phyloP scores from a whole-genome alignment of 2,329 filamentous ascomycete genomes.

The Venturia carpophila region DNA sequence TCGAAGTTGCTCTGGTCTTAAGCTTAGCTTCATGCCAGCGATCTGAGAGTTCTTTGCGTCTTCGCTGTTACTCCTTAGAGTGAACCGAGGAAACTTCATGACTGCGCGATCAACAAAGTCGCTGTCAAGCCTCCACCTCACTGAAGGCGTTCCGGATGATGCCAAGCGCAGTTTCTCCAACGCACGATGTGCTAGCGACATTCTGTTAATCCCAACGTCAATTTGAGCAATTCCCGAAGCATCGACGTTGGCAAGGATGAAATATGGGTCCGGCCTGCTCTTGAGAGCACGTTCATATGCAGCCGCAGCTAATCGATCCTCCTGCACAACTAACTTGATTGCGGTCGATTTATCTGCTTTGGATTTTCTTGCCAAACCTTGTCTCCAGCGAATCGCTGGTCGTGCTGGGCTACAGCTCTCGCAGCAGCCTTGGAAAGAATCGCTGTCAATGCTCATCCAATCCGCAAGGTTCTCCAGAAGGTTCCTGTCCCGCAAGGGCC shows the following conservation, averaged over 20 bases:
- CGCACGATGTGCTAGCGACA: conserved; percentile 39
- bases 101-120: conserved; percentile 34
- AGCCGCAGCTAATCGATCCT: conserved; percentile 40
- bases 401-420: conserved; percentile 24
- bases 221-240: conserved; percentile 31
- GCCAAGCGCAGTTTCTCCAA: conserved; percentile 26
- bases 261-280: conserved; percentile 28
- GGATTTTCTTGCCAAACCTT: conserved; percentile 24
- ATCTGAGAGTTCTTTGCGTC: conserved; percentile 23
- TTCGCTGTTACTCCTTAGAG: conserved; percentile 36
- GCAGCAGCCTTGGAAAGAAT: conserved; percentile 14
- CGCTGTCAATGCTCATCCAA: conserved; percentile 3
- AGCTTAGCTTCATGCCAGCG: conserved; percentile 20
- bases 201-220: conserved; percentile 35
- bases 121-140: conserved; percentile 41
- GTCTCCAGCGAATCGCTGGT: conserved; percentile 23
- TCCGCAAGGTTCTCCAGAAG: not conserved
- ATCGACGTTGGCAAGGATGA: conserved; percentile 21
- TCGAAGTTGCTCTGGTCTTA: conserved; percentile 47
- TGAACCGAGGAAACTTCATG: conserved; percentile 34
- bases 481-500: not conserved
- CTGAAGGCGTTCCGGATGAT: conserved; percentile 25
- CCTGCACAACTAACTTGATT: conserved; percentile 17
- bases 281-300: conserved; percentile 46
- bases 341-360: conserved; percentile 24